Evolutionary conservation across 2,329 filamentous ascomycete species (phyloP), one percentile per base, ranked within the genome.

Genomic region (Cladophialophora psammophila): DNA sequence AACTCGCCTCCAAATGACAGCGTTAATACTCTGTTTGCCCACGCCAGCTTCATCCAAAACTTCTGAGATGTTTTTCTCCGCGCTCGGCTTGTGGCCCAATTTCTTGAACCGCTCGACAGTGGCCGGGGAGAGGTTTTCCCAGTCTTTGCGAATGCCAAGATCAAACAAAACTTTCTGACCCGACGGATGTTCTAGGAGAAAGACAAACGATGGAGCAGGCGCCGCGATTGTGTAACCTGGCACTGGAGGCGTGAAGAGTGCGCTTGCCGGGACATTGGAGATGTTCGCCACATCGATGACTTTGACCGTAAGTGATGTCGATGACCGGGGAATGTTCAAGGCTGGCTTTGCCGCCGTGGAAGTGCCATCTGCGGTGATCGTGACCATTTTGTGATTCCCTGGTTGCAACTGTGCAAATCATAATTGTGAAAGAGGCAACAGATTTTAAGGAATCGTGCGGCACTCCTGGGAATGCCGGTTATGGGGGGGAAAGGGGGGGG

Each of bases 151-250:
- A 13, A 74, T 69, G 34, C 73, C 73, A 1, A 75, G 68, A 56
- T 75, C 73, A 58, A 72, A 74, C 18, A 67, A 36, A 15, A 67
- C 65, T 35, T 67, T 64, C 26, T 97, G 67, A 92, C 90, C 63
- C 93, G 93, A 34, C 93, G 90, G 63, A 97, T 95, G 61, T 90
- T 88, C 45, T 93, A 92, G 78, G 97, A 98, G 68, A 35, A 67
- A 64, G 35, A 15, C 53, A 31, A 53, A 67, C 48, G 65, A 67
- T 12, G 65, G 65, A 6, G 61, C 65, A 13, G 18, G 15, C n/a
- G 32, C 13, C n/a, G 52, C 42, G 8, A 31, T 36, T 13, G 38
- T 26, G 40, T 20, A 31, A 18, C 65, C 65, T 42, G 53, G 42
- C 10, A 67, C 62, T 52, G 48, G 45, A 5, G 65, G 65, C 8